Percentiles rank a stretch among this genome's conserved stretches.
Evolutionary conservation across 495 filamentous ascomycete species (phyloP).

Genomic region (Penicillium paradoxum): DNA sequence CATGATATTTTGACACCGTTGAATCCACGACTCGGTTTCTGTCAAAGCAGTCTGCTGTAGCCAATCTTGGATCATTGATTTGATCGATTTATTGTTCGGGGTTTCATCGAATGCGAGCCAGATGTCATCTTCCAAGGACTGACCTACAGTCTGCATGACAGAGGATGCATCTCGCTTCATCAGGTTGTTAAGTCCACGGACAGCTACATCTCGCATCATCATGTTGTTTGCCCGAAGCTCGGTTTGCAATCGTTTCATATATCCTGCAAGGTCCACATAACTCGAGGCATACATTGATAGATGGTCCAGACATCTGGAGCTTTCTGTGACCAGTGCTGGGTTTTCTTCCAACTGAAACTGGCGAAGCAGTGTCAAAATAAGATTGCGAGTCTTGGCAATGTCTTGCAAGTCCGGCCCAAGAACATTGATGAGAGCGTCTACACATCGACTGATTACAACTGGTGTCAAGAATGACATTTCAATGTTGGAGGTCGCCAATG

Average conservation of each 20-base stretch:
- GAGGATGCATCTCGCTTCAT: conserved; percentile 87
- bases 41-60: conserved; percentile 76
- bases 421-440: conserved; percentile 95
- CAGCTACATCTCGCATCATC: conserved; percentile 69
- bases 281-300: conserved; percentile 86
- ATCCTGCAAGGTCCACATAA: conserved; percentile 74
- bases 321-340: conserved; percentile 65
- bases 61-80: conserved; percentile 85
- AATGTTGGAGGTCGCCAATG: conserved; percentile 77
- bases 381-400: conserved; percentile 80
- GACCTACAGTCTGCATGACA: conserved; percentile 66
- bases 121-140: conserved; percentile 80
- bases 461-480: conserved; percentile 77
- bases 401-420: conserved; percentile 94
- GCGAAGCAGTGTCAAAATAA: conserved; percentile 80
- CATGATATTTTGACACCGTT: conserved; percentile 80
- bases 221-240: conserved; percentile 63
- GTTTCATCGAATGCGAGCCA: conserved; percentile 80
- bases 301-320: conserved; percentile 82
- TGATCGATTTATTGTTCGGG: conserved; percentile 69
- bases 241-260: conserved; percentile 75
- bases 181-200: conserved; percentile 85
- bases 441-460: conserved; percentile 75
- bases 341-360: conserved; percentile 80
- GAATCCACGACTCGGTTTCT: conserved; percentile 76